A percentile compares a stretch with the other conserved stretches of the same genome.
These are phyloP conservation scores for Nakazawaea holstii DNA, from an alignment of 805 yeast genomes.

Conservation along the genomic window DNA sequence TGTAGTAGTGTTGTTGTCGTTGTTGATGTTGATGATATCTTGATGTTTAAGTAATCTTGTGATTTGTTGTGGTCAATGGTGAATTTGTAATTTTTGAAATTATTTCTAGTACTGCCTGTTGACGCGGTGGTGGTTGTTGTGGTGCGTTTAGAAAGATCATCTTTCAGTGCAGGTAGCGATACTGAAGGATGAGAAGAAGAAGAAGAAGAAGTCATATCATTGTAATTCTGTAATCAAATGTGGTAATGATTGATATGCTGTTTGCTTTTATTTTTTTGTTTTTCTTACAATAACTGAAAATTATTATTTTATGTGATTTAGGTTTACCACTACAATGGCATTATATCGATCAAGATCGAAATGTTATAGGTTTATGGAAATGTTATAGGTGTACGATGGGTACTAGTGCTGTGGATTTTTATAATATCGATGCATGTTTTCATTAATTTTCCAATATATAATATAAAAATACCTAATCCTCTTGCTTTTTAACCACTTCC, in stretches of 20 bases:
- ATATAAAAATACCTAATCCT: not conserved
- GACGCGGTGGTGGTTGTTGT: no score
- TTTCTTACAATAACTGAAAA: no score
- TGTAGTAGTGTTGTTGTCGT: not conserved
- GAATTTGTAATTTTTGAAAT: not conserved
- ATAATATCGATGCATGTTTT: conserved; percentile 14
- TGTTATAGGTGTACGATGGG: no score
- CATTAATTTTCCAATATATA: not conserved
- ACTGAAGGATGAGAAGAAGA: not conserved
- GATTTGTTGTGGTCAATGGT: not conserved
- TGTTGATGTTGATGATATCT: not conserved
- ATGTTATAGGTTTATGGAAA: no score
- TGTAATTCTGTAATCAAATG: not conserved
- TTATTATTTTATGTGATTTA: no score
- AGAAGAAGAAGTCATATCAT: not conserved
- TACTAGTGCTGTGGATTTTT: no score
- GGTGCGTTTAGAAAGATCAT: no score
- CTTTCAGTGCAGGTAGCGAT: no score
- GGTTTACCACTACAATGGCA: no score
- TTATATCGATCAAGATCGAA: no score
- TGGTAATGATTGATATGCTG: not conserved
- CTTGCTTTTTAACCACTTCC: conserved; percentile 5
- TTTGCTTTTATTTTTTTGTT: not conserved
- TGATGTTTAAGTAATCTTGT: not conserved
- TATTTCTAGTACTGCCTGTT: not conserved